Evolutionary conservation across 176 grass and related monocot genomes (phyloP), one percentile per base, ranked within the genome.

Genomic region (Rhynchospora breviuscula): DNA sequence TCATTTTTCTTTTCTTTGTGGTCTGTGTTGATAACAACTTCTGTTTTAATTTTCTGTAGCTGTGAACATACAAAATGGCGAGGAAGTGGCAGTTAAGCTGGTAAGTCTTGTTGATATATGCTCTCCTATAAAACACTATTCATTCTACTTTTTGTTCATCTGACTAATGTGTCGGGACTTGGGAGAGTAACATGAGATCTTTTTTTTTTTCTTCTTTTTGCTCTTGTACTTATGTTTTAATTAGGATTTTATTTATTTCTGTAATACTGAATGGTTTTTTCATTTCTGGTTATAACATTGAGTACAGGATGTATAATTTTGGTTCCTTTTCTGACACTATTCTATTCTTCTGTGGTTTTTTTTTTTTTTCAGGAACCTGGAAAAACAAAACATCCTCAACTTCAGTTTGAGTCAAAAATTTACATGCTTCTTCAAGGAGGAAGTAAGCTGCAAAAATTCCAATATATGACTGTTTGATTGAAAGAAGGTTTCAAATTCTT

Each of bases 361-460:
- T n/a, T n/a, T n/a, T n/a, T 45, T 85, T 87, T 83, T 69, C 81
- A 89, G 87, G 85, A 91, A 88, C 85, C 92, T 3, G 80, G 86
- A 18, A 94, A 91, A 88, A 89, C 89, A 86, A 83, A 81, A 10
- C 87, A 94, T 74, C 89, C 89, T 21, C 89, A 91, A 71, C 92
- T 91, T 89, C 92, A 94, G 31, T 87, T 91, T 35, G 92, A 94
- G 73, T 96, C 93, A 73, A 96, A 96, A 89, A 80, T 94, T 54
- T 94, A 91, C 71, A 89, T 88, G 87, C 89, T 94, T 88, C 76
- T 89, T 84, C 89, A 94, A 82, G 92, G 87, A 25, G 87, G 89
- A 73, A 91, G 87, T 91, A 88, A 91, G 89, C 59, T 66, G 22
- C 1, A 26, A 84, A 79, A 64, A 78, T 78, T 62, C 23, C 13